These are phyloP conservation scores for Mycena latifolia DNA, from an alignment of 768 basidiomycete species.

Conservation along the genomic window DNA sequence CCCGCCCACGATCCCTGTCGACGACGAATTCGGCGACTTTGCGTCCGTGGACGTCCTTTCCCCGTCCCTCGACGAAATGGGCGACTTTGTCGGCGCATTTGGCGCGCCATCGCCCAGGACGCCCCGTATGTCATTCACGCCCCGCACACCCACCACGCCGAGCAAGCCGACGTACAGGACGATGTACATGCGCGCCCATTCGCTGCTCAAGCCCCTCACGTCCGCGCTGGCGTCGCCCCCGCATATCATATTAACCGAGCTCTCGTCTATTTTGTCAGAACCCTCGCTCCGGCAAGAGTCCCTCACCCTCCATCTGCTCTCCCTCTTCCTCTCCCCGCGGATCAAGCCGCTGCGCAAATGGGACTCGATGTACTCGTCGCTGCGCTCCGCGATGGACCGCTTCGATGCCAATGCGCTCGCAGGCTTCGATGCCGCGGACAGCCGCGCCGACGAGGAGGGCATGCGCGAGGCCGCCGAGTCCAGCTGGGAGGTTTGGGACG, in stretches of 20 bases:
- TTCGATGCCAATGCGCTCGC: slow-evolving; percentile 91
- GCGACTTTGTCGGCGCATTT: slow-evolving; percentile 59
- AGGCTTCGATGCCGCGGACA: slow-evolving; percentile 91
- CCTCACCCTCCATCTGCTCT: slow-evolving; percentile 77
- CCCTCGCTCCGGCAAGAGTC: slow-evolving; percentile 69
- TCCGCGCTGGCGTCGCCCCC: slow-evolving; percentile 70
- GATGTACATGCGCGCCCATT: slow-evolving; percentile 76
- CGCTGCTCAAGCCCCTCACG: slow-evolving; percentile 70
- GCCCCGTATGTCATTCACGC: slow-evolving; percentile 37
- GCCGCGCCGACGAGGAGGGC: slow-evolving; percentile 72
- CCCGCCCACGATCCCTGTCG: slow-evolving; percentile 74
- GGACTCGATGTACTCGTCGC: slow-evolving; percentile 69
- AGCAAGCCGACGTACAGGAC: slow-evolving; percentile 59
- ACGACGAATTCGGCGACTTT: slow-evolving; percentile 95
- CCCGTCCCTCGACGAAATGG: slow-evolving; percentile 56
- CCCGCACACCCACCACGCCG: slow-evolving; percentile 33
- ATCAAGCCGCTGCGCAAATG: slow-evolving; percentile 82
- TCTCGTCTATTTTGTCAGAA: slow-evolving; percentile 58
- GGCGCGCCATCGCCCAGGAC: slow-evolving; percentile 28
- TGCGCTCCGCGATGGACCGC: slow-evolving; percentile 85
- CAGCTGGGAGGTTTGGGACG: slow-evolving; percentile 87
- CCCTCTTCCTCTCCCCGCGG: slow-evolving; percentile 76
- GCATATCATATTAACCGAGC: slow-evolving; percentile 73
- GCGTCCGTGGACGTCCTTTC: slow-evolving; percentile 59
- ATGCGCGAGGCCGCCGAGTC: slow-evolving; percentile 89